phyloP scores from a whole-genome alignment of 2,329 filamentous ascomycete genomes.

The Amesomyces nigricolor region DNA sequence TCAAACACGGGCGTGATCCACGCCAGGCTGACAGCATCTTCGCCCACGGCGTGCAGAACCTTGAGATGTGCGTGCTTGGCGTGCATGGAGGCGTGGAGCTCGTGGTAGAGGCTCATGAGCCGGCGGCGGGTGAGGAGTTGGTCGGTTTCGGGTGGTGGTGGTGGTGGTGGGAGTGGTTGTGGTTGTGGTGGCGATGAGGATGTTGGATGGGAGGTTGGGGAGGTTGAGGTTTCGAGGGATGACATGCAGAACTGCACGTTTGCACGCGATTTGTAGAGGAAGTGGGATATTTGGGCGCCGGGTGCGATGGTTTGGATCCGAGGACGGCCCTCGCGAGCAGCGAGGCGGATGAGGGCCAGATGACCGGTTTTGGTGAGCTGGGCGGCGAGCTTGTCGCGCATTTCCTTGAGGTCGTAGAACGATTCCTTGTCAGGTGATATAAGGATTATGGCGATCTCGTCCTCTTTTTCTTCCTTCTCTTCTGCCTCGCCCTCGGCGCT shows the following conservation, averaged over 20 bases:
- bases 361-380: constrained; percentile 72
- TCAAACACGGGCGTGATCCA: constrained; percentile 93
- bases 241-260: constrained; percentile 98
- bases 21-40: constrained; percentile 73
- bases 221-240: constrained; percentile 55
- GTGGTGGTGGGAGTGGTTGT: not conserved
- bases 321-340: constrained; percentile 66
- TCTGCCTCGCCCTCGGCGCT: not conserved
- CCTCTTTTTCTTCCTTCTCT: constrained; percentile 62
- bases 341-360: constrained; percentile 66
- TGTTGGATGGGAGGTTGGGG: not conserved
- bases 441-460: constrained; percentile 77
- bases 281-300: constrained; percentile 77
- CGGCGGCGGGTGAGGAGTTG: constrained; percentile 57
- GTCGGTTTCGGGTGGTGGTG: constrained; percentile 17
- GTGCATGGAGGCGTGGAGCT: constrained; percentile 80
- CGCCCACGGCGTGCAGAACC: constrained; percentile 71
- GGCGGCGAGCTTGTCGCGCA: constrained; percentile 56
- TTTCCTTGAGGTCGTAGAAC: constrained; percentile 81
- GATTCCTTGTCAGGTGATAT: constrained; percentile 91
- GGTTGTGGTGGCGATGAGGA: not conserved
- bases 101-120: constrained; percentile 79
- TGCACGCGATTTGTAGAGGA: constrained; percentile 87
- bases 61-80: constrained; percentile 78
- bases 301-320: constrained; percentile 70